Evolutionary conservation across 805 yeast genomes (phyloP).

Genomic region (Blastobotrys parvus): DNA sequence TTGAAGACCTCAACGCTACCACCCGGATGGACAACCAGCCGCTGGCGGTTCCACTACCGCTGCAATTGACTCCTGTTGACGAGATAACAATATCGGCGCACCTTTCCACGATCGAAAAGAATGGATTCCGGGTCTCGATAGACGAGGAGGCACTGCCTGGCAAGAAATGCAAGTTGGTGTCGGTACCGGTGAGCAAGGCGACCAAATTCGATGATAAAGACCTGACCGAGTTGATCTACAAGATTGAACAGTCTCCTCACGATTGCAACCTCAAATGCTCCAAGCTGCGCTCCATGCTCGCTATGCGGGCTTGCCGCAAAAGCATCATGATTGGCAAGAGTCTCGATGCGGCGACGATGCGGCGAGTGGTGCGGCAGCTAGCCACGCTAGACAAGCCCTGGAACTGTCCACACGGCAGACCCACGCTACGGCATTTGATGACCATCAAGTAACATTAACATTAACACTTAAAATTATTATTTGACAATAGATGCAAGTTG

Average conservation of each 20-base stretch:
- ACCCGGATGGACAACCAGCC: slow-evolving; percentile 61
- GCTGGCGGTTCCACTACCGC: slow-evolving; percentile 46
- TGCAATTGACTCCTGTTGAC: slow-evolving; percentile 71
- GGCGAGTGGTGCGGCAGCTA: slow-evolving; percentile 54
- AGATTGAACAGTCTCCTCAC: slow-evolving; percentile 51
- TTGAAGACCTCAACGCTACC: slow-evolving; percentile 55
- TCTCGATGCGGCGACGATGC: slow-evolving; percentile 54
- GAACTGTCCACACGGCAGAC: slow-evolving; percentile 94
- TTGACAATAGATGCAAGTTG: slow-evolving; percentile 28
- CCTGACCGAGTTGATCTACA: slow-evolving; percentile 67
- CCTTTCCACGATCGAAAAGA: slow-evolving; percentile 46
- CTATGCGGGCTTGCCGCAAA: slow-evolving; percentile 90
- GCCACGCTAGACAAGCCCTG: slow-evolving; percentile 82
- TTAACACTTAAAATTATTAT: background rate
- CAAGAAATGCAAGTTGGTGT: slow-evolving; percentile 40
- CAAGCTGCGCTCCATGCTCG: slow-evolving; percentile 76
- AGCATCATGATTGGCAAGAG: slow-evolving; percentile 91
- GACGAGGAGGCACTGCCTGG: slow-evolving; percentile 51
- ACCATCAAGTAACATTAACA: slow-evolving; percentile 5
- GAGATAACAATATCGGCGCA: slow-evolving; percentile 64
- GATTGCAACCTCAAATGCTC: slow-evolving; percentile 47
- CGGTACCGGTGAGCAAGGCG: slow-evolving; percentile 69
- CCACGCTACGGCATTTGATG: slow-evolving; percentile 86
- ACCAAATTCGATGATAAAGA: slow-evolving; percentile 56
- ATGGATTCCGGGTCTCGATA: slow-evolving; percentile 64